These are phyloP conservation scores for Alternaria infectoria DNA, from an alignment of 2,329 filamentous ascomycete genomes.

Conservation along the genomic window DNA sequence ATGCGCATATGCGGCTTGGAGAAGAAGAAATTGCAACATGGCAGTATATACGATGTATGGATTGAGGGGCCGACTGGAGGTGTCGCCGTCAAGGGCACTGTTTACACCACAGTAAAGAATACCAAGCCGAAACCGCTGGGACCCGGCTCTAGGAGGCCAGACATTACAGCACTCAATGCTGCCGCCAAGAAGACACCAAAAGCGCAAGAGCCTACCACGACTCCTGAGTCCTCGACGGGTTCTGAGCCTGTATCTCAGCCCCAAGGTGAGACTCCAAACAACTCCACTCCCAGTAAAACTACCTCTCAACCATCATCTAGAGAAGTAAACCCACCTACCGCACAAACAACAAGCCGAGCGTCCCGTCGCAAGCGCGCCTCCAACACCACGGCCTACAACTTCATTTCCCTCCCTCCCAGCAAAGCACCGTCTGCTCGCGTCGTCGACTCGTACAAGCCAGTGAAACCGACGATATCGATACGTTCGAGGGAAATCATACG, in stretches of 20 bases:
- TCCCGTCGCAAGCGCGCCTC: neutral
- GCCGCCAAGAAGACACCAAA: neutral
- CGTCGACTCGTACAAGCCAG: neutral
- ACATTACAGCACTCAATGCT: neutral
- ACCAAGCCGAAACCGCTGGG: too few species aligned
- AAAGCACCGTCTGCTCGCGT: neutral
- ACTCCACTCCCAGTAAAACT: neutral
- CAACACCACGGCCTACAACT: neutral
- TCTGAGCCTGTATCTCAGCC: neutral
- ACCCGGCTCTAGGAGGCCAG: neutral
- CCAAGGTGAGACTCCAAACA: slow-evolving; percentile 1
- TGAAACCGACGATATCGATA: slow-evolving; percentile 2
- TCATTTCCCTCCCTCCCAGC: neutral
- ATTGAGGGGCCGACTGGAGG: slow-evolving; percentile 50
- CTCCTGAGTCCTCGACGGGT: neutral
- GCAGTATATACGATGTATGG: slow-evolving; percentile 47
- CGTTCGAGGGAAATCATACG: slow-evolving; percentile 3
- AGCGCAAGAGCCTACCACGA: neutral
- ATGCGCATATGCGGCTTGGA: slow-evolving; percentile 72
- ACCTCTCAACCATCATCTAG: slow-evolving; percentile 3
- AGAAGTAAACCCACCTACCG: neutral
- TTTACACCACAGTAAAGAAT: slow-evolving; percentile 19
- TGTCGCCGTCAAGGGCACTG: slow-evolving; percentile 54
- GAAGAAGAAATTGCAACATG: slow-evolving; percentile 33
- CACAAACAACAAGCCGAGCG: neutral